Evolutionary conservation across 225 moss, liverwort and hornwort species (phyloP), one percentile per base, ranked within the genome.

Genomic region (Antitrichia curtipendula): DNA sequence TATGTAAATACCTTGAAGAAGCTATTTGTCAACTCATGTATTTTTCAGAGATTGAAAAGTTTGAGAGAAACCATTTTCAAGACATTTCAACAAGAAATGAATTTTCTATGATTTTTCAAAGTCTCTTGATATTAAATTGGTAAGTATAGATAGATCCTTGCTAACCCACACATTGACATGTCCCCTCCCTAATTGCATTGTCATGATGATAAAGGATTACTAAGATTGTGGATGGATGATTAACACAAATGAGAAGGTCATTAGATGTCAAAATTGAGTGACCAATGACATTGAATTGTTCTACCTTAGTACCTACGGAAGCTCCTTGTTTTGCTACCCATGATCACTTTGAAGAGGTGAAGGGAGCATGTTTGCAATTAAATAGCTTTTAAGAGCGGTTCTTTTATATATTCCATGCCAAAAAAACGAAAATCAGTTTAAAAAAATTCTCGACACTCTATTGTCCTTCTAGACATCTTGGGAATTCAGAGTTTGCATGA

Each of bases 101-200:
- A 16, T 5, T 28, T 45, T 71, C 17, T 6, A 72, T 45, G 17
- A 17, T 16, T 45, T 45, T 72, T 29, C 3, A 72, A 16, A 72
- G 3, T 9, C 28, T 45, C 0, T 45, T 72, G 10, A 3, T 2
- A 45, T 3, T 16, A 45, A 72, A 43, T 28, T 45, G 3, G 28
- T 28, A 28, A 43, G 3, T 3, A 41, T 16, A 5, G 15, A 0
- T 28, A 43, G 3, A 28, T 3, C 16, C 2, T 16, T 71, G 28
- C 8, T 28, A 28, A 28, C 43, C 2, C 28, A 71, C 21, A n/a
- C 2, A 0, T 6, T 12, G 1, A 18, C 1, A 4, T 65, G 6
- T 36, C 21, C 41, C 27, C 5, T 43, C 45, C 5, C 8, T 43
- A 16, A 71, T 16, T 71, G 10, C 27, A 9, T 45, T 72, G 28